Evolutionary conservation across 768 basidiomycete genomes (phyloP).

Genomic region (Lactifluus hygrophoroides): DNA sequence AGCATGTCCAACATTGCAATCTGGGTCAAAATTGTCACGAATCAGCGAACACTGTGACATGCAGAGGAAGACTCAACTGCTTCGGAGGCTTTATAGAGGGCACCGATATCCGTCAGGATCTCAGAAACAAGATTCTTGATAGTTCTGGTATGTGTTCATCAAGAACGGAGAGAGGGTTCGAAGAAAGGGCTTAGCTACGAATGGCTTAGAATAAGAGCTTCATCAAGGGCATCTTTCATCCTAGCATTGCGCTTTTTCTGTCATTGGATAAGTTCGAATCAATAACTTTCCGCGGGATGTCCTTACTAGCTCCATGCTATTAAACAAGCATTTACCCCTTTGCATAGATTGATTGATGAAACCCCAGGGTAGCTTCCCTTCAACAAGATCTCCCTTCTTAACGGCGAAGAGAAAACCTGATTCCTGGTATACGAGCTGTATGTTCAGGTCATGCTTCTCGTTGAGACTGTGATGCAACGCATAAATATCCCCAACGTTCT

Average conservation of each 20-base stretch:
- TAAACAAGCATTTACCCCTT: slow-evolving; percentile 68
- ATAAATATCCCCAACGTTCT: slow-evolving; percentile 85
- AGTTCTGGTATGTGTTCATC: slow-evolving; percentile 40
- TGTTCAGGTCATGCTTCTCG: slow-evolving; percentile 54
- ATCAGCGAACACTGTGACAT: not conserved
- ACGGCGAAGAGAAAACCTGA: slow-evolving; percentile 65
- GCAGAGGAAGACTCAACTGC: slow-evolving; percentile 42
- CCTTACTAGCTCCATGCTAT: slow-evolving; percentile 72
- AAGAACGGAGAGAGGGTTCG: not conserved
- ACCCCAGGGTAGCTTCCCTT: slow-evolving; percentile 53
- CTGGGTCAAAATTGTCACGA: slow-evolving; percentile 31
- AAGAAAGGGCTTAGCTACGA: slow-evolving; percentile 35
- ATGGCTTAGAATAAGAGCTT: slow-evolving; percentile 79
- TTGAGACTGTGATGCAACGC: slow-evolving; percentile 51
- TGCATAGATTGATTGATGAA: slow-evolving; percentile 62
- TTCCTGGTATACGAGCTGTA: slow-evolving; percentile 64
- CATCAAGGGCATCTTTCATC: slow-evolving; percentile 87
- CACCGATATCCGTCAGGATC: slow-evolving; percentile 64
- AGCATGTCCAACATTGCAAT: slow-evolving; percentile 86
- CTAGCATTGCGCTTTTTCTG: slow-evolving; percentile 85
- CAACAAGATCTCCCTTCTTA: slow-evolving; percentile 57
- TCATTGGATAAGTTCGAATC: not conserved
- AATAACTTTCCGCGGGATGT: not conserved
- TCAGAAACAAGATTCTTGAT: slow-evolving; percentile 69
- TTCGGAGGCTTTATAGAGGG: slow-evolving; percentile 85